Conservation (phyloP, 2,329 filamentous ascomycete species). For the Aspergillus brunneoviolaceus region DNA sequence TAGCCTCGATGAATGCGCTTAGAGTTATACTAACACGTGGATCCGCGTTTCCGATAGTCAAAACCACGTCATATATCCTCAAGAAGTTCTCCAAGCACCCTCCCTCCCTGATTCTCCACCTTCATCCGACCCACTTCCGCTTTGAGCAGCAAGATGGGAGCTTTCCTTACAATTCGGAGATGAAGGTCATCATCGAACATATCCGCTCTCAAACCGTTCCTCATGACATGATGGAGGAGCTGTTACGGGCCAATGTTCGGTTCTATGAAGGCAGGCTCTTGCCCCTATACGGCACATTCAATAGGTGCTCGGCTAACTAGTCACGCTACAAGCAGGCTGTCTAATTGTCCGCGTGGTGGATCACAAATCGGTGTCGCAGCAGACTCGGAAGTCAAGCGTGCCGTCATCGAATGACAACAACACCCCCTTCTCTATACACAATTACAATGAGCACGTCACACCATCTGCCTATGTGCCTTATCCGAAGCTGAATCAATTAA, state of each 20-base stretch:
- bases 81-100: slow-evolving; percentile 70
- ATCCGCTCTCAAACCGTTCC: slow-evolving; percentile 74
- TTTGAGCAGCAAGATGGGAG: slow-evolving; percentile 94
- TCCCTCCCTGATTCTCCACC: slow-evolving; percentile 82
- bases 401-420: slow-evolving; percentile 61
- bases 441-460: slow-evolving; percentile 84
- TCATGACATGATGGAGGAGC: slow-evolving; percentile 80
- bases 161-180: slow-evolving; percentile 88
- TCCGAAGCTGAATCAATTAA: slow-evolving; percentile 50
- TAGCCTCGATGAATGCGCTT: neutral
- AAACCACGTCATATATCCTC: slow-evolving; percentile 75
- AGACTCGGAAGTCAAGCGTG: slow-evolving; percentile 56
- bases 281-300: neutral
- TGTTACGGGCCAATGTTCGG: slow-evolving; percentile 67
- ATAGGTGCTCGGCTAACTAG: slow-evolving; percentile 6
- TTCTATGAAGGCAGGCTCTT: slow-evolving; percentile 75
- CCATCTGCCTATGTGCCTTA: slow-evolving; percentile 83
- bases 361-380: slow-evolving; percentile 67
- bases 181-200: slow-evolving; percentile 78
- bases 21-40: slow-evolving; percentile 17
- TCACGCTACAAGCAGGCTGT: slow-evolving; percentile 53
- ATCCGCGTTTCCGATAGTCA: slow-evolving; percentile 53
- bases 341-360: slow-evolving; percentile 94
- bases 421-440: slow-evolving; percentile 81
- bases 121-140: slow-evolving; percentile 81